Evolutionary conservation across 345 rosid genomes (phyloP).

Genomic region (Gossypium longicalyx): DNA sequence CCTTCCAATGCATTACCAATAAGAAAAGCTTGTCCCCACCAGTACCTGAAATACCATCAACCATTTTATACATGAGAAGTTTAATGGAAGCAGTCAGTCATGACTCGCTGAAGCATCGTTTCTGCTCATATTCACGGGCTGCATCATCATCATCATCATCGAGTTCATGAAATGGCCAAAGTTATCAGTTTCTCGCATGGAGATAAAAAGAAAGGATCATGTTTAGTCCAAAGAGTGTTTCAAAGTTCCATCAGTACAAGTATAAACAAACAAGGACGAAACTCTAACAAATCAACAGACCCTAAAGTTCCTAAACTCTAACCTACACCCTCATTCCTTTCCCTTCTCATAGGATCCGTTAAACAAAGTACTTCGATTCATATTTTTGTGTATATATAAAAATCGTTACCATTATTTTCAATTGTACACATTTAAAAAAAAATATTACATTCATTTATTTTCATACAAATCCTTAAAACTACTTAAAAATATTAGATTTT

Average conservation of each 20-base stretch:
- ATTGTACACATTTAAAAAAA: too few relatives aligned
- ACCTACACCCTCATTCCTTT: slow-evolving; percentile 31
- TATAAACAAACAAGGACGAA: slow-evolving; percentile 38
- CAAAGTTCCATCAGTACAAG: slow-evolving; percentile 56
- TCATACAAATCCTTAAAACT: too few relatives aligned
- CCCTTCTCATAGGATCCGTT: slow-evolving; percentile 63
- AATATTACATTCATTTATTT: fast-evolving
- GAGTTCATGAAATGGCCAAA: slow-evolving; percentile 5
- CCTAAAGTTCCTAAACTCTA: slow-evolving; percentile 16
- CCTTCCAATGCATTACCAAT: not conserved
- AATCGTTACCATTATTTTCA: fast-evolving
- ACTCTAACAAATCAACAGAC: slow-evolving; percentile 27
- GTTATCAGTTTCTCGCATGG: slow-evolving; percentile 15
- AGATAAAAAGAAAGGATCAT: slow-evolving; percentile 19
- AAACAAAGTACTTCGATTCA: slow-evolving; percentile 54
- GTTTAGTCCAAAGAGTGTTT: slow-evolving; percentile 40
- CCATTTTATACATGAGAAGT: slow-evolving; percentile 8
- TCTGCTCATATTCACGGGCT: slow-evolving; percentile 1
- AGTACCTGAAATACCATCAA: slow-evolving; percentile 16
- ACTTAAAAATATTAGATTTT: too few relatives aligned
- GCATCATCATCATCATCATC: slow-evolving; percentile 1
- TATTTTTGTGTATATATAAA: slow-evolving; percentile 28
- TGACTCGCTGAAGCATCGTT: not conserved
- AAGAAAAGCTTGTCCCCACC: slow-evolving; percentile 18
- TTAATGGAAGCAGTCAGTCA: slow-evolving; percentile 7